These are phyloP conservation scores for Pichia occidentalis DNA, from an alignment of 805 yeast genomes.

Conservation along the genomic window DNA sequence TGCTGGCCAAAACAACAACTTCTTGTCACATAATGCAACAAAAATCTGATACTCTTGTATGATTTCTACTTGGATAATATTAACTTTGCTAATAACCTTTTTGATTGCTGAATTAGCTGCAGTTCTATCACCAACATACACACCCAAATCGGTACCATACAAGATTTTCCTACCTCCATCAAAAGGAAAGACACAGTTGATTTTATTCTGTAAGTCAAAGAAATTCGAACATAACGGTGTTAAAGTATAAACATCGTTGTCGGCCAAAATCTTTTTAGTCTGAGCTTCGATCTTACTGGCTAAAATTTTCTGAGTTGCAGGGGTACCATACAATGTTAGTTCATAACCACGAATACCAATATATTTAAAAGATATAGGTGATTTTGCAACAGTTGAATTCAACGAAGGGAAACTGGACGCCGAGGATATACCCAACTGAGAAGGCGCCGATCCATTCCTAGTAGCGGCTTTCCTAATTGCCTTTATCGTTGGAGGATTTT, in stretches of 20 bases:
- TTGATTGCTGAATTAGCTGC: slow-evolving; percentile 46
- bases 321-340: slow-evolving; percentile 46
- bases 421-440: slow-evolving; percentile 22
- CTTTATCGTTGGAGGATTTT: slow-evolving; percentile 64
- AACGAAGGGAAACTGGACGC: slow-evolving; percentile 16
- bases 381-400: slow-evolving; percentile 29
- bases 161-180: slow-evolving; percentile 89
- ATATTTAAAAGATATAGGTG: slow-evolving; percentile 46
- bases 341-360: slow-evolving; percentile 51
- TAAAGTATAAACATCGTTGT: slow-evolving; percentile 73
- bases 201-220: slow-evolving; percentile 67
- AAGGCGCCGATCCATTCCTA: slow-evolving; percentile 28
- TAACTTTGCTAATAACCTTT: slow-evolving; percentile 63
- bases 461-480: slow-evolving; percentile 37
- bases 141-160: slow-evolving; percentile 89
- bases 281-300: slow-evolving; percentile 75
- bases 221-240: slow-evolving; percentile 68
- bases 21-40: slow-evolving; percentile 75
- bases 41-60: slow-evolving; percentile 85
- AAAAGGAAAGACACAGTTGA: slow-evolving; percentile 87
- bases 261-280: slow-evolving; percentile 62
- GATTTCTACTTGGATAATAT: slow-evolving; percentile 84
- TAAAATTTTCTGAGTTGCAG: slow-evolving; percentile 69
- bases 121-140: slow-evolving; percentile 67
- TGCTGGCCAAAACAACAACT: slow-evolving; percentile 68